Conservation (phyloP, 2,329 filamentous ascomycete species). For the Penicillium decumbens region DNA sequence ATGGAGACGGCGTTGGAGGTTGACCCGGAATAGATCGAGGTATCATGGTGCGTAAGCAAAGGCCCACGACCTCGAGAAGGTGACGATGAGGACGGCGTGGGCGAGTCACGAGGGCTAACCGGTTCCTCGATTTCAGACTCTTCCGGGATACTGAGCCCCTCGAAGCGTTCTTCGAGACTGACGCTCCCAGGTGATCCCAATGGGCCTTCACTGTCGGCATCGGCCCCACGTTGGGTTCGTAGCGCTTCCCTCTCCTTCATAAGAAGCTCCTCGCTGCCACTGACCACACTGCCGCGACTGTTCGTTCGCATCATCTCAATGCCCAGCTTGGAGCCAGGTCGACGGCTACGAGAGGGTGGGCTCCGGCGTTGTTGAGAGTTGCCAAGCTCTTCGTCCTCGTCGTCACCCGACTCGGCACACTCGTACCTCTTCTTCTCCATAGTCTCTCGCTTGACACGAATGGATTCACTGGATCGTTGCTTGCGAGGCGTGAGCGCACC, state of each 20-base stretch:
- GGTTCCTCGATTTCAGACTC: slow-evolving; percentile 33
- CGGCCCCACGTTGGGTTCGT: slow-evolving; percentile 22
- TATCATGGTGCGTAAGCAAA: slow-evolving; percentile 16
- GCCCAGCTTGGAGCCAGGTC: slow-evolving; percentile 80
- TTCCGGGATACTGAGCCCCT: slow-evolving; percentile 33
- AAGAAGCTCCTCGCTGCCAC: slow-evolving; percentile 41
- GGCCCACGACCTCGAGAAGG: slow-evolving; percentile 8
- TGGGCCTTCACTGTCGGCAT: slow-evolving; percentile 20
- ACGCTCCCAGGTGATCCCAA: slow-evolving; percentile 22
- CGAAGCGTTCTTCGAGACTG: slow-evolving; percentile 31
- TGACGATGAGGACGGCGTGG: slow-evolving; percentile 3
- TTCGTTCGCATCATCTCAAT: slow-evolving; percentile 98
- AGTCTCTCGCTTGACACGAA: slow-evolving; percentile 68
- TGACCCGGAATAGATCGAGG: slow-evolving; percentile 20
- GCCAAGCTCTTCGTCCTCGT: slow-evolving; percentile 88
- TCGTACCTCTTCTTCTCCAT: slow-evolving; percentile 69
- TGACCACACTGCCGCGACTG: slow-evolving; percentile 74
- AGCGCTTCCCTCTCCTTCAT: slow-evolving; percentile 34
- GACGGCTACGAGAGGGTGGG: slow-evolving; percentile 49
- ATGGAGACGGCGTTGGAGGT: slow-evolving; percentile 2
- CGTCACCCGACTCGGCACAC: slow-evolving; percentile 81
- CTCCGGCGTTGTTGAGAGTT: slow-evolving; percentile 50
- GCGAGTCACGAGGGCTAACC: slow-evolving; percentile 22
- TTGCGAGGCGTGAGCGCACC: slow-evolving; percentile 52
- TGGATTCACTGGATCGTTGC: slow-evolving; percentile 66